Percentiles rank a stretch among this genome's conserved stretches.
Conservation (phyloP, 2,329 filamentous ascomycete genomes). For the Lizonia empirigonia region DNA sequence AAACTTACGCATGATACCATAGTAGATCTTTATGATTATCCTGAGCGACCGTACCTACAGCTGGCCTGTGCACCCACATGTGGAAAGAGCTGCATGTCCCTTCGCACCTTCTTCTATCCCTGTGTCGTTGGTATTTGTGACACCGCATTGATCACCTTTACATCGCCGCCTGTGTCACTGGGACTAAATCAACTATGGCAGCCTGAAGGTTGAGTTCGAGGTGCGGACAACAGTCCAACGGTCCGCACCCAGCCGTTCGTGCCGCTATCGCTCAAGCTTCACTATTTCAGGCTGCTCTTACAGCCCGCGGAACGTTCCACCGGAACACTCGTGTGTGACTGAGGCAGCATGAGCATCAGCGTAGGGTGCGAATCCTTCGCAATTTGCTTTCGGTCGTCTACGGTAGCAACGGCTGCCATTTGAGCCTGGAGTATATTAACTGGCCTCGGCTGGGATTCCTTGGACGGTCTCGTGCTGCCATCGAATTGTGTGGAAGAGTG, state of each 20-base stretch:
- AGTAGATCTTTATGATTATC: no score
- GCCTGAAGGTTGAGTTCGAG: no score
- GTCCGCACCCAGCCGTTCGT: constrained; percentile 1
- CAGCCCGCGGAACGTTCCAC: constrained; percentile 15
- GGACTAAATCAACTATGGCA: no score
- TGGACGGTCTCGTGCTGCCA: not conserved
- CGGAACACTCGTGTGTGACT: constrained; percentile 13
- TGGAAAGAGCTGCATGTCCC: no score
- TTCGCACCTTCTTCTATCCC: no score
- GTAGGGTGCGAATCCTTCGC: not conserved
- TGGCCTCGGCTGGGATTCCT: not conserved
- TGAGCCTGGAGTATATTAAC: not conserved
- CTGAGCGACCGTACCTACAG: no score
- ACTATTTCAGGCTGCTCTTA: constrained; percentile 7
- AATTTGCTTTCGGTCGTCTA: not conserved
- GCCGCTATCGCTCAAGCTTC: constrained; percentile 15
- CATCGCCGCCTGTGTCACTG: no score
- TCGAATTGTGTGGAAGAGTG: not conserved
- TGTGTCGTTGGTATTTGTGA: no score
- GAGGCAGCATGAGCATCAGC: constrained; percentile 16
- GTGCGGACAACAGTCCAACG: not conserved
- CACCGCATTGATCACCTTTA: no score
- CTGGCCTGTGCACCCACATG: no score
- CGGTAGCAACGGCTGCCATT: not conserved
- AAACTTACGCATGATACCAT: no score